Evolutionary conservation across 306 rosid genomes (phyloP).

Genomic region (Senna tora): DNA sequence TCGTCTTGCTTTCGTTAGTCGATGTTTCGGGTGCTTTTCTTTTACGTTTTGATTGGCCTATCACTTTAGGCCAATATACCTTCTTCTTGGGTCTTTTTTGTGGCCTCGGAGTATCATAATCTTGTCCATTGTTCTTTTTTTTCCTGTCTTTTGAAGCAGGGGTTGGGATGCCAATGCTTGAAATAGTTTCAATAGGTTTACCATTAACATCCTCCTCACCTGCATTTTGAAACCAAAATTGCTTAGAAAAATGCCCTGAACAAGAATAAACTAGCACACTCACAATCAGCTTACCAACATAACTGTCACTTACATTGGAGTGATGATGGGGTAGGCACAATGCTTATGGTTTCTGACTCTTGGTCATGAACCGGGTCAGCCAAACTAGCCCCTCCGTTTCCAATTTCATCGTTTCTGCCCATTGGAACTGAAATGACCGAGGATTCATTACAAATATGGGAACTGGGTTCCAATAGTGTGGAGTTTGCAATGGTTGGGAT

Average conservation of each 20-base stretch:
- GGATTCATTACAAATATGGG: neutral
- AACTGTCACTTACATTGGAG: neutral
- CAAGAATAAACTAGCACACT: neutral
- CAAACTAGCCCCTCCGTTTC: neutral
- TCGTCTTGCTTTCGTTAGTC: neutral
- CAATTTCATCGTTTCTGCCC: neutral
- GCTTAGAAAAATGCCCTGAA: neutral
- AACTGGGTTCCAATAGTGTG: neutral
- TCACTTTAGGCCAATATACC: constrained; percentile 45
- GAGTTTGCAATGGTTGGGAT: neutral
- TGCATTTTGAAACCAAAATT: neutral
- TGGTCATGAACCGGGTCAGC: neutral
- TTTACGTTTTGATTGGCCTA: constrained; percentile 29
- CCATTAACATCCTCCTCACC: neutral
- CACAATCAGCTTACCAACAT: neutral
- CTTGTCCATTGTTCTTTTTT: neutral
- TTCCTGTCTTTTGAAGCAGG: constrained; percentile 12
- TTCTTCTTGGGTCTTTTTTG: constrained; percentile 30
- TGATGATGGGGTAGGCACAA: no score
- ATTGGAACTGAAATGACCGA: neutral
- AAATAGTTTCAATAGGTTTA: neutral
- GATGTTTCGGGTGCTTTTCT: neutral
- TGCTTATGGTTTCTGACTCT: neutral
- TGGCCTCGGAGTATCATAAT: neutral
- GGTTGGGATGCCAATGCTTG: neutral